Percentiles rank a stretch among this genome's conserved stretches.
Evolutionary conservation across 192 early-diverging fungal genomes (phyloP).

Genomic region (Chytriomyces sp.): DNA sequence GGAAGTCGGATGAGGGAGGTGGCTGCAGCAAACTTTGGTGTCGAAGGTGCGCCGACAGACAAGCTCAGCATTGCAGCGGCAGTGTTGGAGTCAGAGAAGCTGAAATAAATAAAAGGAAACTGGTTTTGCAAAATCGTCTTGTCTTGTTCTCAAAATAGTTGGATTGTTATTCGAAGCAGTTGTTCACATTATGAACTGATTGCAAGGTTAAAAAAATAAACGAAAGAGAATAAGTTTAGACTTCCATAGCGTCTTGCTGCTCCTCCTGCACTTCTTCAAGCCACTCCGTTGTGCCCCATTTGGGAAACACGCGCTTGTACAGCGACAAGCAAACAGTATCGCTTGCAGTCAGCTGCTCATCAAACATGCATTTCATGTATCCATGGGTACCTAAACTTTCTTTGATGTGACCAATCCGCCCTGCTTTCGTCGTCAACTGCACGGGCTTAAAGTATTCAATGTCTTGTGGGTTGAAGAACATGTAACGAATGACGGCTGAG

Average conservation of each 20-base stretch:
- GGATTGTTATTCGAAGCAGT: background rate
- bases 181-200: too few species aligned
- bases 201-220: too few species aligned
- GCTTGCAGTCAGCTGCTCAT: slow-evolving; percentile 85
- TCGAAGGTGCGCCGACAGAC: background rate
- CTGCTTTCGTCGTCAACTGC: slow-evolving; percentile 88
- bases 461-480: slow-evolving; percentile 97
- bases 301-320: slow-evolving; percentile 96
- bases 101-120: background rate
- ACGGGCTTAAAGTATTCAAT: slow-evolving; percentile 96
- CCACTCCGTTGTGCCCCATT: slow-evolving; percentile 76
- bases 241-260: slow-evolving; percentile 11
- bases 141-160: background rate
- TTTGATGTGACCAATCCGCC: slow-evolving; percentile 88
- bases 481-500: slow-evolving; percentile 89
- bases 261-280: slow-evolving; percentile 23
- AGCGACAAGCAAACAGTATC: slow-evolving; percentile 96
- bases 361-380: slow-evolving; percentile 94
- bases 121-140: background rate
- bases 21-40: slow-evolving; percentile 5
- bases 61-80: slow-evolving; percentile 8
- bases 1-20: slow-evolving; percentile 29
- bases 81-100: background rate
- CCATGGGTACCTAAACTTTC: slow-evolving; percentile 97
- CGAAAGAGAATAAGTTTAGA: background rate